Evolutionary conservation across 192 early-diverging fungal species (phyloP).

Genomic region (Entomortierella lignicola): DNA sequence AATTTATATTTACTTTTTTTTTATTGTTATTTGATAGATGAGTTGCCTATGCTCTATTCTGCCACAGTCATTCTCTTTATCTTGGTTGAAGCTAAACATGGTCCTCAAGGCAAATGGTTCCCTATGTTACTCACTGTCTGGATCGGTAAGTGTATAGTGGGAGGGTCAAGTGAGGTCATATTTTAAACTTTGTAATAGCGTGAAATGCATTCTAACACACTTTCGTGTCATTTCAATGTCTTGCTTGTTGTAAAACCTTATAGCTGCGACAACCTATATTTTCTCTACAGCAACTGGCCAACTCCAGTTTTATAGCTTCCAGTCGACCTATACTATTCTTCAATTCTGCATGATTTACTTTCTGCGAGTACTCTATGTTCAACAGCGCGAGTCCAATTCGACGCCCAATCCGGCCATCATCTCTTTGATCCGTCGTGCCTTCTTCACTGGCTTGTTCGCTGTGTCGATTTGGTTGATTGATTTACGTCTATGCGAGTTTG

Average conservation of each 20-base stretch:
- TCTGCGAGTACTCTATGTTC: conserved; percentile 23
- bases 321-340: conserved; percentile 27
- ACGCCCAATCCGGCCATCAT: conserved; percentile 10
- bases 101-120: conserved; percentile 59
- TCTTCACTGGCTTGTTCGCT: conserved; percentile 16
- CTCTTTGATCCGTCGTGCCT: conserved; percentile 25
- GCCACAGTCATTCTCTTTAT: conserved; percentile 48
- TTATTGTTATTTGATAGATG: conserved; percentile 25
- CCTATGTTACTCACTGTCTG: conserved; percentile 57
- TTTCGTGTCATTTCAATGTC: not conserved
- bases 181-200: not conserved
- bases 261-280: conserved; percentile 51
- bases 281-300: conserved; percentile 22
- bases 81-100: conserved; percentile 50
- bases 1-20: too few species aligned
- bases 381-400: conserved; percentile 8
- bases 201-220: too few species aligned
- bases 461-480: conserved; percentile 45
- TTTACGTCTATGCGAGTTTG: conserved; percentile 37
- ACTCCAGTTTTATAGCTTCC: conserved; percentile 36
- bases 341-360: conserved; percentile 33
- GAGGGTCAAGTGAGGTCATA: not conserved
- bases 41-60: conserved; percentile 51
- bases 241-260: not conserved
- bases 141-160: conserved; percentile 29